These are phyloP conservation scores for Magnolia changhungtana DNA, from an alignment of 164 flowering plant species.

Conservation along the genomic window DNA sequence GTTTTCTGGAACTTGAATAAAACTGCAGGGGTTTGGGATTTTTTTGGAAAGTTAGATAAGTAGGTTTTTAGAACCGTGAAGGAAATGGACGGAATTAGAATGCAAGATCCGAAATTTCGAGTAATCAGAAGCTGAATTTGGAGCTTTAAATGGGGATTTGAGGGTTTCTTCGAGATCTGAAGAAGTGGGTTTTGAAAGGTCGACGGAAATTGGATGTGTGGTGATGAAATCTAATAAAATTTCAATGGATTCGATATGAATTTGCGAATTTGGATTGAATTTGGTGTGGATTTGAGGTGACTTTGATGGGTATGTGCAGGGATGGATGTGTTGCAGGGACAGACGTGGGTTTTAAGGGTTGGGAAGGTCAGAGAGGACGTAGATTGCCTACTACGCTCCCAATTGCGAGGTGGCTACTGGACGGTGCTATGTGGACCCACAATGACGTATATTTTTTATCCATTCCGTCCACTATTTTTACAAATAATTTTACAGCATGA, in stretches of 20 bases:
- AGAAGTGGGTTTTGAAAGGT: not conserved
- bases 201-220: not conserved
- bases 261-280: not conserved
- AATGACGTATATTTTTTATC: no score
- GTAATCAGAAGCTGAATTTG: not conserved
- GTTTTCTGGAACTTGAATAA: not conserved
- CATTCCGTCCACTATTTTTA: no score
- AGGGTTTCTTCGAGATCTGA: not conserved
- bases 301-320: not conserved
- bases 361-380: not conserved
- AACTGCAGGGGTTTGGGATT: not conserved
- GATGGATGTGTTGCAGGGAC: not conserved
- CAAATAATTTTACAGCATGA: no score
- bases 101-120: not conserved
- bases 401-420: no score
- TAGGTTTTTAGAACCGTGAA: not conserved
- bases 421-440: no score
- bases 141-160: not conserved
- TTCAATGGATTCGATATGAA: not conserved
- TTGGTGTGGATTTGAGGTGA: constrained; percentile 3
- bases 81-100: not conserved
- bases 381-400: no score
- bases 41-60: not conserved
- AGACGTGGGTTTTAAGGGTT: not conserved
- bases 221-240: not conserved